Conservation (phyloP, 169 alveolate genomes). For the Neospora caninum region DNA sequence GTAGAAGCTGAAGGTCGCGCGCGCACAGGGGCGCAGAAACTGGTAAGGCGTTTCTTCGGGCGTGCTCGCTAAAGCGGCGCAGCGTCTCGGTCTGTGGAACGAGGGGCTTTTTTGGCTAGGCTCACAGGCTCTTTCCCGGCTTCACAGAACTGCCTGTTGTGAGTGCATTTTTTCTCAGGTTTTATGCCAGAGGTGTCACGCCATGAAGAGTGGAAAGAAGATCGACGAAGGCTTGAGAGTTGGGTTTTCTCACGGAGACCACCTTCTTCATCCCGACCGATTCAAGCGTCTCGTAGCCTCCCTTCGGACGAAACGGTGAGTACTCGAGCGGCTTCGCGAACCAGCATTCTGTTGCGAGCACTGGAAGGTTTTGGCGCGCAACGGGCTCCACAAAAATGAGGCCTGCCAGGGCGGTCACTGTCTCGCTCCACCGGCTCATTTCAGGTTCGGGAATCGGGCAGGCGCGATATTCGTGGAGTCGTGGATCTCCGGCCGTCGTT, state of each 20-base stretch:
- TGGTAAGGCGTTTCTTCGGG: background rate
- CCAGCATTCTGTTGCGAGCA: too few relatives aligned
- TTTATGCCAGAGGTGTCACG: slow-evolving; percentile 26
- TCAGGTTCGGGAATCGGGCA: too few relatives aligned
- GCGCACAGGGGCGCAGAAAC: background rate
- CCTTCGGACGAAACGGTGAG: slow-evolving; percentile 23
- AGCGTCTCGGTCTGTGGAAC: too few relatives aligned
- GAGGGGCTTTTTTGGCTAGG: too few relatives aligned
- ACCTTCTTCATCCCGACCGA: slow-evolving; percentile 2
- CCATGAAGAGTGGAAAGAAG: background rate
- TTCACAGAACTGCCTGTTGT: too few relatives aligned
- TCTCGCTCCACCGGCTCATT: too few relatives aligned
- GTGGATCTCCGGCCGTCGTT: too few relatives aligned
- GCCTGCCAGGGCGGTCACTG: too few relatives aligned
- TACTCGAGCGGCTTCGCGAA: too few relatives aligned
- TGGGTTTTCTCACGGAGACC: background rate
- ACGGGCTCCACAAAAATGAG: background rate
- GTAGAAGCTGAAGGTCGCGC: background rate
- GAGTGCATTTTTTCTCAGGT: background rate
- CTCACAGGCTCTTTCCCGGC: too few relatives aligned
- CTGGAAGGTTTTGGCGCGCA: background rate
- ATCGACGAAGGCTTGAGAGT: slow-evolving; percentile 17
- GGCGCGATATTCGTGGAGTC: too few relatives aligned
- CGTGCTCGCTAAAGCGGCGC: too few relatives aligned
- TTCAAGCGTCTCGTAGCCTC: slow-evolving; percentile 4